These are phyloP conservation scores for Blepharisma stoltei DNA, from an alignment of 73 alveolate genomes.

Conservation along the genomic window DNA sequence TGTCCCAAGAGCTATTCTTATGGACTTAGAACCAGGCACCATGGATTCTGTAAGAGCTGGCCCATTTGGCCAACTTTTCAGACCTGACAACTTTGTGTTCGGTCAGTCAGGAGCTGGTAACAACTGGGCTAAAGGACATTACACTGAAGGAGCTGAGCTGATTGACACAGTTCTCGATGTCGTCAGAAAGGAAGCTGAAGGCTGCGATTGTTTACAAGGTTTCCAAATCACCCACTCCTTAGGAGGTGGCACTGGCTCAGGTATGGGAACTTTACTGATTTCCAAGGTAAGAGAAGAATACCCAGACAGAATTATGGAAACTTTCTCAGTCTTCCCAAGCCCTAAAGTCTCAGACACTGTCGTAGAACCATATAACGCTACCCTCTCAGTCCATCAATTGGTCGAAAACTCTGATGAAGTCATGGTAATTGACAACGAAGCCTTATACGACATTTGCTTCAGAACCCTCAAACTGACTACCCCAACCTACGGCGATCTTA, in stretches of 20 bases:
- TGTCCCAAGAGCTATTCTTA: constrained; percentile 96
- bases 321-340: constrained; percentile 97
- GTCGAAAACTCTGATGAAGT: constrained; percentile 82
- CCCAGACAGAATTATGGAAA: constrained; percentile 94
- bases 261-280: constrained; percentile 96
- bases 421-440: constrained; percentile 77
- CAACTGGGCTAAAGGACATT: constrained; percentile 99
- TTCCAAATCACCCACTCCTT: constrained; percentile 91
- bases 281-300: constrained; percentile 95
- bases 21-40: constrained; percentile 97
- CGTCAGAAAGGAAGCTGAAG: constrained; percentile 97
- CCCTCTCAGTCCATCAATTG: constrained; percentile 85
- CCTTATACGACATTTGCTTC: constrained; percentile 94
- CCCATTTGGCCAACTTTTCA: constrained; percentile 97
- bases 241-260: constrained; percentile 99
- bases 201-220: constrained; percentile 94
- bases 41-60: constrained; percentile 98
- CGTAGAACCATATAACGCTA: constrained; percentile 98
- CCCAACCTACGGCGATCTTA: constrained; percentile 98
- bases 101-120: constrained; percentile 97
- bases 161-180: constrained; percentile 91
- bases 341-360: constrained; percentile 93
- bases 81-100: constrained; percentile 99
- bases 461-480: constrained; percentile 97
- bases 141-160: constrained; percentile 95